Evolutionary conservation across 805 yeast species (phyloP), one percentile per base, ranked within the genome.

Genomic region (Metschnikowia colocasiae): DNA sequence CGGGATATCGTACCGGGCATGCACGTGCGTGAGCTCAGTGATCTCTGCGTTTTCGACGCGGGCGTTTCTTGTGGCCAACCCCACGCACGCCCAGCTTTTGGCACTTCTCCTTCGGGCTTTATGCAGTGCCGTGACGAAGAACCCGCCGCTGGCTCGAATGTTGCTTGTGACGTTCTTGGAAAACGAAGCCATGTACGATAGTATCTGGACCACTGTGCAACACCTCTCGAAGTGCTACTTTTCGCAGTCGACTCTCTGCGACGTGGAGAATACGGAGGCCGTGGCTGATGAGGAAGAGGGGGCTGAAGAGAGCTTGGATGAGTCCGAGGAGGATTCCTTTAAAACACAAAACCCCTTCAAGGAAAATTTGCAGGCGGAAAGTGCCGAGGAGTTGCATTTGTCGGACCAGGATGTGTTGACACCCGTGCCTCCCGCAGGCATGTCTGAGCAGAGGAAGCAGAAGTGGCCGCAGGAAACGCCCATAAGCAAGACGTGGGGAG

Each of bases 71-170:
- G 51, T 61, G 3, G 74, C 64, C n/a, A 64, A 65, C 40, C 57
- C 72, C 9, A 55, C 68, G 46, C 77, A 83, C 54, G 59, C 80
- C 6, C 88, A 83, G 52, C 59, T 78, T 32, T 59, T 85, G 25
- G 83, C 90, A 0, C 60, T 85, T 10, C 34, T 85, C n/a, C 52
- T 84, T 4, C 69, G 86, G 44, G 67, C 85, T 1, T 60, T 83
- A 3, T 71, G 82, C 41, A 78, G 77, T 20, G 72, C 81, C 3
- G 65, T 79, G 2, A 60, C 76, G n/a, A 72, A 81, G 39, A 59
- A 69, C 53, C 82, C 81, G 6, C 63, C 63, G 20, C 79, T 80
- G 26, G 76, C 84, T 1, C 62, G 81, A 47, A 75, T 81, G 60
- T 63, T 84, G 49, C 57, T 83, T 7, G 82, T 73, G 56, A 69